Conservation (phyloP, 768 basidiomycete species). For the Cyathus striatus region DNA sequence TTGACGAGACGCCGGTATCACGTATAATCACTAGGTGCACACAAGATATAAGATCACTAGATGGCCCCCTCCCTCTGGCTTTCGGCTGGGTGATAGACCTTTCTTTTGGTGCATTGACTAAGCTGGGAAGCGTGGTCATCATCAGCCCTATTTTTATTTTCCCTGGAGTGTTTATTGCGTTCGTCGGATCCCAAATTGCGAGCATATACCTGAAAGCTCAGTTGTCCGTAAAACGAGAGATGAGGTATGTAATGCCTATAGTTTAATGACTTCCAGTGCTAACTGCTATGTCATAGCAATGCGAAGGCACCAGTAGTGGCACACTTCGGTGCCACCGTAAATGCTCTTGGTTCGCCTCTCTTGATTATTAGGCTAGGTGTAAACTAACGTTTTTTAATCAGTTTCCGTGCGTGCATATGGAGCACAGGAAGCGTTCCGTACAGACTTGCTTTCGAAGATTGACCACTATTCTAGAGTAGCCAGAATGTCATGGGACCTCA, state of each 20-base stretch:
- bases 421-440: slow-evolving; percentile 46
- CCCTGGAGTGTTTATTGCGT: slow-evolving; percentile 36
- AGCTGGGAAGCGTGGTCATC: slow-evolving; percentile 36
- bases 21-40: slow-evolving; percentile 65
- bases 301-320: slow-evolving; percentile 33
- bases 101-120: slow-evolving; percentile 29
- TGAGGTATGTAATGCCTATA: slow-evolving; percentile 30
- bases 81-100: slow-evolving; percentile 21
- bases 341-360: slow-evolving; percentile 39
- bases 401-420: slow-evolving; percentile 65
- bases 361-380: neutral
- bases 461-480: slow-evolving; percentile 46
- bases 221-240: slow-evolving; percentile 42
- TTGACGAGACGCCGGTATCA: slow-evolving; percentile 38
- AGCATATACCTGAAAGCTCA: slow-evolving; percentile 42
- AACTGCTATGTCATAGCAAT: slow-evolving; percentile 11
- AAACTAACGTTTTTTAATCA: slow-evolving; percentile 9
- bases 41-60: slow-evolving; percentile 60
- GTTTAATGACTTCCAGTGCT: slow-evolving; percentile 11
- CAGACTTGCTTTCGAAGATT: slow-evolving; percentile 44
- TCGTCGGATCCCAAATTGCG: slow-evolving; percentile 37
- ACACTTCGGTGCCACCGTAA: slow-evolving; percentile 43
- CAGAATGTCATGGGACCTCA: slow-evolving; percentile 48
- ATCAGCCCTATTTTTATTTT: slow-evolving; percentile 41
- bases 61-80: slow-evolving; percentile 25